Evolutionary conservation across 2,329 filamentous ascomycete species (phyloP).

Genomic region (Dendryphion nanum): DNA sequence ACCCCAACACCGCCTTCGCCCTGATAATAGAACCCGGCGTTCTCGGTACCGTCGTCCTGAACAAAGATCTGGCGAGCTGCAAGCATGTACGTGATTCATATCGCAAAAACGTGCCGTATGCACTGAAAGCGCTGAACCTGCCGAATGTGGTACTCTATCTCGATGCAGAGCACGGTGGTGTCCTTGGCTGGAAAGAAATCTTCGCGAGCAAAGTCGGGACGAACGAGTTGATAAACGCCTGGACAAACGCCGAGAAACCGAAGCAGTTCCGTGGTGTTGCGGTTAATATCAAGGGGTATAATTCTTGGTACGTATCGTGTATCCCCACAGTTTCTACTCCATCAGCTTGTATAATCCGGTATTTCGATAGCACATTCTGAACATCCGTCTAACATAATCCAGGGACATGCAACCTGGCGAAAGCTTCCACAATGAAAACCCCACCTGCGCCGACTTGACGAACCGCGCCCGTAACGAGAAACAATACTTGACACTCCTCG

Average conservation of each 20-base stretch:
- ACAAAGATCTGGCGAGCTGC: constrained; percentile 50
- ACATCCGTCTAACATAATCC: not conserved
- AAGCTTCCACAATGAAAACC: constrained; percentile 5
- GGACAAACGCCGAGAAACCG: constrained; percentile 45
- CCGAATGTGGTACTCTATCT: constrained; percentile 61
- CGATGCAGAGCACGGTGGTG: constrained; percentile 60
- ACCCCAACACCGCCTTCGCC: constrained; percentile 37
- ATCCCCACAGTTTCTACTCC: not conserved
- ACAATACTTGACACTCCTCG: constrained; percentile 48
- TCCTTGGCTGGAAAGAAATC: constrained; percentile 59
- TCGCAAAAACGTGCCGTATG: constrained; percentile 53
- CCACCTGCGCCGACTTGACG: not conserved
- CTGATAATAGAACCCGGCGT: constrained; percentile 54
- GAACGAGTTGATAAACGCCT: constrained; percentile 42
- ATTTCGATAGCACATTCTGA: too few relatives aligned
- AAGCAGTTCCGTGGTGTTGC: constrained; percentile 49
- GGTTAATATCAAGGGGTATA: constrained; percentile 56
- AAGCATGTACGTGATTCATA: constrained; percentile 53
- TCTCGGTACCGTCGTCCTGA: constrained; percentile 59
- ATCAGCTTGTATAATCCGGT: too few relatives aligned
- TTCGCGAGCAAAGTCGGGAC: constrained; percentile 49
- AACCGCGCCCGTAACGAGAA: constrained; percentile 47
- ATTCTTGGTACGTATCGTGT: constrained; percentile 39
- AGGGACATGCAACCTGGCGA: constrained; percentile 29
- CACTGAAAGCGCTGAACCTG: constrained; percentile 53